Evolutionary conservation across 768 basidiomycete species (phyloP).

Genomic region (Lentinula sp.): DNA sequence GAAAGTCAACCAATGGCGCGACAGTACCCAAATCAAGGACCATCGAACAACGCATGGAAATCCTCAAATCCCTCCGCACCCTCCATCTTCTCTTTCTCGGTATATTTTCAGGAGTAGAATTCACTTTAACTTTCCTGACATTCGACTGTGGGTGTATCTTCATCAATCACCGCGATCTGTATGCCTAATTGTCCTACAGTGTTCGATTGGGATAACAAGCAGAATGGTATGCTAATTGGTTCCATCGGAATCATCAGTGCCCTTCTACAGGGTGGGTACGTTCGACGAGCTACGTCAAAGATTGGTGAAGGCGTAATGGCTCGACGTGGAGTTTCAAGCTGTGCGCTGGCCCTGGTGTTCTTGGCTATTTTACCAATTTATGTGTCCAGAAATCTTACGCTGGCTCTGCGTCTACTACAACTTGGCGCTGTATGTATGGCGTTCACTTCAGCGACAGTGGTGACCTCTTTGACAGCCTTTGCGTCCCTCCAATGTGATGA

Average conservation of each 20-base stretch:
- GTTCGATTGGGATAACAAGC: constrained; percentile 83
- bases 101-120: constrained; percentile 93
- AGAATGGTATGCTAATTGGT: constrained; percentile 81
- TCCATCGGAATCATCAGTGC: constrained; percentile 91
- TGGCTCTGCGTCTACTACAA: constrained; percentile 51
- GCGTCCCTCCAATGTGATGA: constrained; percentile 92
- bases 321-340: constrained; percentile 69
- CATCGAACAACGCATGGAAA: constrained; percentile 44
- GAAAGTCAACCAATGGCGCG: constrained; percentile 19
- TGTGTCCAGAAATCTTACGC: constrained; percentile 29
- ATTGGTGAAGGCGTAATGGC: constrained; percentile 83
- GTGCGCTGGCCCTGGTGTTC: constrained; percentile 62
- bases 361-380: constrained; percentile 68
- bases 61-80: constrained; percentile 54
- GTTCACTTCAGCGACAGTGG: constrained; percentile 93
- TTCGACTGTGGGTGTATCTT: constrained; percentile 63
- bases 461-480: constrained; percentile 86
- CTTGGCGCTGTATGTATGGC: constrained; percentile 81
- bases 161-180: background rate
- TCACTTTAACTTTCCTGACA: constrained; percentile 93
- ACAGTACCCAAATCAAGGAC: constrained; percentile 23
- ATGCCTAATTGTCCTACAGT: constrained; percentile 37
- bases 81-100: constrained; percentile 84
- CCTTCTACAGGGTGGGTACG: constrained; percentile 89
- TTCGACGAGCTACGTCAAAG: constrained; percentile 71